Evolutionary conservation across 140 eudicot genomes (phyloP).

Genomic region (Oenanthe javanica): DNA sequence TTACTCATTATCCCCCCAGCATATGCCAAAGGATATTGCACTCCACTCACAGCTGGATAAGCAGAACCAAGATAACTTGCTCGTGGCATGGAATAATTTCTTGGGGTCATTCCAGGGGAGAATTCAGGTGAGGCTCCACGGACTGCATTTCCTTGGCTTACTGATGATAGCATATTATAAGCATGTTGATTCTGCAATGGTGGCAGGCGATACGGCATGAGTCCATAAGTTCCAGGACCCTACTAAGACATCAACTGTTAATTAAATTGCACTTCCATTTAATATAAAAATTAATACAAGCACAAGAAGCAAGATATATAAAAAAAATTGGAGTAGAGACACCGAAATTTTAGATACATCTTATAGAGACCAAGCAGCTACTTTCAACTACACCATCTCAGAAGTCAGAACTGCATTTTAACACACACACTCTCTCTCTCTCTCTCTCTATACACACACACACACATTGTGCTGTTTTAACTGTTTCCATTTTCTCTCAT

Average conservation of each 20-base stretch:
- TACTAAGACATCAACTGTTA: conserved; percentile 39
- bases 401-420: too few species aligned
- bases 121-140: conserved; percentile 56
- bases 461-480: neutral
- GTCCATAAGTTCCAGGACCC: conserved; percentile 86
- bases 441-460: too few species aligned
- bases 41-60: conserved; percentile 53
- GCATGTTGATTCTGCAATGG: conserved; percentile 66
- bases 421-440: too few species aligned
- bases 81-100: conserved; percentile 50
- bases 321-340: neutral
- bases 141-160: conserved; percentile 43
- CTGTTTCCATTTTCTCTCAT: neutral
- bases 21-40: conserved; percentile 70
- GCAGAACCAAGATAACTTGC: conserved; percentile 56
- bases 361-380: neutral
- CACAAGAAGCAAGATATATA: neutral
- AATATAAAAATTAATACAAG: neutral
- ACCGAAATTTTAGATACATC: neutral
- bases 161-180: conserved; percentile 47
- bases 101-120: conserved; percentile 51
- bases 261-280: neutral
- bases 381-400: too few species aligned
- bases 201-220: conserved; percentile 76
- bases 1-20: conserved; percentile 56